Evolutionary conservation across 352 stramenopile species (phyloP), one percentile per base, ranked within the genome.

Genomic region (Phytophthora capsici): DNA sequence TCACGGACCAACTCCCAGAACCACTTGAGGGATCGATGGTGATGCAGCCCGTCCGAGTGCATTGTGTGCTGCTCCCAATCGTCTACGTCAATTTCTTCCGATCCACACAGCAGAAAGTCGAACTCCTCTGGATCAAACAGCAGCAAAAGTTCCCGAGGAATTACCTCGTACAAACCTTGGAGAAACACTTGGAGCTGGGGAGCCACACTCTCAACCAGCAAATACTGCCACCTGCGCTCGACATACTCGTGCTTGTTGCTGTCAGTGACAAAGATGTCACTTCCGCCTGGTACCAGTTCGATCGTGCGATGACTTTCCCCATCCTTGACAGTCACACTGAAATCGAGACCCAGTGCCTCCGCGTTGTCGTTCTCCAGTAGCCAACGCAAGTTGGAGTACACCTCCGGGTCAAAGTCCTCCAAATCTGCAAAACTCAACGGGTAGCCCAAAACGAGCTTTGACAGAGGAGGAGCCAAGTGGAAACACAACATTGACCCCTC

Each of bases 111-210:
- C 2, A 99, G 49, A 37, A 98, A 80, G 63, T 98, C 95, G 4
- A 99, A 75, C 70, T 98, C 94, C 65, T 98, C 91, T 32, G 96
- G 96, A 57, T 98, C 96, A 71, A 99, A 98, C 4, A 98, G 71
- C 19, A 95, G 87, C 10, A 98, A 68, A 10, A 98, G 66, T 4
- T 94, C 76, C 34, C 93, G 79, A 3, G 96, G 95, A 49, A 98
- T 84, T 12, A 98, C 86, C 50, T 98, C 93, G 71, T 98, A 98
- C 57, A 99, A 89, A 13, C 96, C 96, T 43, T 84, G 89, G 1
- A 98, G 57, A 45, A 99, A 90, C 7, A 73, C 68, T 34, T 73
- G 66, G 1, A 97, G 66, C 66, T 97, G 89, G 2, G 52, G 56
- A 26, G 93, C 82, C 6, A 98, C 88, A 41, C 92, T 86, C 45